phyloP scores from a whole-genome alignment of 2,329 filamentous ascomycete species.

The Cordyceps cicadae region DNA sequence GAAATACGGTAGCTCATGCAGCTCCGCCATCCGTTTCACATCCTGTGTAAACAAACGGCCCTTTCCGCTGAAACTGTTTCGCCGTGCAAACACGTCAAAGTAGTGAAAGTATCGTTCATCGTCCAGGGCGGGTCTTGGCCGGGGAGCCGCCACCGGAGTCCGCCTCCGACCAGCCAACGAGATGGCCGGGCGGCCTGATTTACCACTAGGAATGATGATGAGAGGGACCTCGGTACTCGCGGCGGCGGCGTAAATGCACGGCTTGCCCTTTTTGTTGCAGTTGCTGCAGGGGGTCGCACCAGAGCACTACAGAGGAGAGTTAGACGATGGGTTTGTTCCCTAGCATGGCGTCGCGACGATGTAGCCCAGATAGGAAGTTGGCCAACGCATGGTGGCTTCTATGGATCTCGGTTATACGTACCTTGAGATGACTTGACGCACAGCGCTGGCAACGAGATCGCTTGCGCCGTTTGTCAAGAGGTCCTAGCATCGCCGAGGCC shows the following conservation, averaged over 20 bases:
- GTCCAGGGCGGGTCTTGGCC: constrained; percentile 11
- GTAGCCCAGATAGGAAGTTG: neutral
- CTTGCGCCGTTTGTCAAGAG: constrained; percentile 26
- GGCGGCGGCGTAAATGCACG: constrained; percentile 18
- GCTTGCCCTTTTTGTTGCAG: constrained; percentile 19
- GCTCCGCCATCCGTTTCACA: constrained; percentile 15
- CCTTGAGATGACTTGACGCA: constrained; percentile 26
- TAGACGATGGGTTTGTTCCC: neutral
- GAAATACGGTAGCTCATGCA: constrained; percentile 15
- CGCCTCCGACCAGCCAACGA: neutral
- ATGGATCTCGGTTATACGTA: constrained; percentile 5
- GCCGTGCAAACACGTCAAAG: constrained; percentile 22
- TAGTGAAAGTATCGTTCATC: constrained; percentile 19
- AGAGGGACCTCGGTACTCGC: neutral
- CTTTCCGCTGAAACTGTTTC: constrained; percentile 21
- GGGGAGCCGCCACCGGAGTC: neutral
- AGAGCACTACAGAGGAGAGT: constrained; percentile 22
- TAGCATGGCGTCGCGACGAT: neutral
- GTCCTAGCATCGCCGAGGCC: constrained; percentile 18
- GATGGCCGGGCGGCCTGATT: constrained; percentile 4
- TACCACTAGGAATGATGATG: constrained; percentile 19
- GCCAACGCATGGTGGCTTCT: neutral
- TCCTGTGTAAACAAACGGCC: constrained; percentile 14
- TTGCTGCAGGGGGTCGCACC: constrained; percentile 23
- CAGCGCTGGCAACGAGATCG: constrained; percentile 25